Percentiles rank a stretch among this genome's conserved stretches.
These are phyloP conservation scores for Pulveroboletus sp. DNA, from an alignment of 768 basidiomycete species.

Conservation along the genomic window DNA sequence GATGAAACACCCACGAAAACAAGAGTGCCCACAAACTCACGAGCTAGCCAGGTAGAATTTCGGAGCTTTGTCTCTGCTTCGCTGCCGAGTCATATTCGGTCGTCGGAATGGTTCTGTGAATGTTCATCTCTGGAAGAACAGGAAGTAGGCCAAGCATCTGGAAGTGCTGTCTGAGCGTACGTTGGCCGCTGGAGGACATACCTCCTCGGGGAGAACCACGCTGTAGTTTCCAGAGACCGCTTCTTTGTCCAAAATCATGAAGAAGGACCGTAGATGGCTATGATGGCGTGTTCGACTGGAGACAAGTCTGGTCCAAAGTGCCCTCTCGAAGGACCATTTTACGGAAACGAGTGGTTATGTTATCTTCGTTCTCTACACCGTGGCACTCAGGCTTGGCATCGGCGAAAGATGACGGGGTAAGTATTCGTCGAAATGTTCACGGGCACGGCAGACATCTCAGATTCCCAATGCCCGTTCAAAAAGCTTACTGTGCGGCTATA, in stretches of 20 bases:
- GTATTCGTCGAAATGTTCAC: too few species aligned
- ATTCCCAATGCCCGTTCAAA: too few species aligned
- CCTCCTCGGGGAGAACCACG: conserved; percentile 68
- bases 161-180: conserved; percentile 37
- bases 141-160: neutral
- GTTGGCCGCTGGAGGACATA: conserved; percentile 51
- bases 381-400: too few species aligned
- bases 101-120: conserved; percentile 8
- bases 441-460: too few species aligned
- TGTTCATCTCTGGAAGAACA: neutral
- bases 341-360: neutral
- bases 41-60: conserved; percentile 54
- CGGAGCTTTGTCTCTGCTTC: conserved; percentile 52
- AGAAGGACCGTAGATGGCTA: conserved; percentile 4
- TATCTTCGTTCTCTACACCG: too few species aligned
- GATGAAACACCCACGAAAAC: conserved; percentile 41
- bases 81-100: conserved; percentile 48
- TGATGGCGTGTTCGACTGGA: neutral
- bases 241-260: conserved; percentile 3
- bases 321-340: conserved; percentile 1
- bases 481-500: too few species aligned
- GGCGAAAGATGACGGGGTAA: too few species aligned
- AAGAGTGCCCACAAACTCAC: conserved; percentile 51
- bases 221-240: conserved; percentile 51
- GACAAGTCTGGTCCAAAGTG: neutral